Base-by-base conservation (phyloP, 164 flowering plant genomes). In the Vitis labrusca region DNA sequence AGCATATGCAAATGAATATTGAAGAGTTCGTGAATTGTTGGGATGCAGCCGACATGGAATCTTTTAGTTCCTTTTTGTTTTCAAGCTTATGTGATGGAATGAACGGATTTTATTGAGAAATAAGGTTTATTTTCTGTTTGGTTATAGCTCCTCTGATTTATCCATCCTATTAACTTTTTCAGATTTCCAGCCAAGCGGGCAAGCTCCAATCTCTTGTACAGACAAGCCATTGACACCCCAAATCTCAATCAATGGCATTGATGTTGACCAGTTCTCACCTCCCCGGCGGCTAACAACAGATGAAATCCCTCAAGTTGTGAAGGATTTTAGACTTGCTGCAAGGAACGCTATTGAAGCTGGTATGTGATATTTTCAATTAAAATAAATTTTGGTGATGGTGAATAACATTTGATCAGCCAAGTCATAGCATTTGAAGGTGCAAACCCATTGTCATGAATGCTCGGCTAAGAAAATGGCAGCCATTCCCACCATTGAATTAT, bases 161-260 rank as follows among this genome's bases (percentile, higher is more conserved):
- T 61, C 48, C 14, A 3, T 30, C 47, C 11, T 19, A 8, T 61
- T 10, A 17, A 5, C 19, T 54, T 60, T 23, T 50, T 29, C 49
- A 84, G 82, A 62, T 54, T 80, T 62, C 61, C 84, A 85, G 71
- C 89, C 93, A 13, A 84, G 85, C 71, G 88, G 91, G 3, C 85
- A 82, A 76, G 83, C 85, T 71, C 91, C 88, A 13, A 65, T 81
- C 52, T 85, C 88, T 13, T 59, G 64, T 13, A 73, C 82, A 12
- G 82, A 81, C 72, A 83, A 81, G 74, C 66, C 74, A 53, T 8
- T 81, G 17, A 63, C 76, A 2, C 80, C 83, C 32, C 79, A 70
- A 68, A 55, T 71, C 51, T 67, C 69, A 65, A 10, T 68, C 27
- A 74, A 77, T 77, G 85, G 84, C 48, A 23, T 78, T 3, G 77